These are phyloP conservation scores for Acmispon strigosus DNA, from an alignment of 306 rosid genomes.

Conservation along the genomic window DNA sequence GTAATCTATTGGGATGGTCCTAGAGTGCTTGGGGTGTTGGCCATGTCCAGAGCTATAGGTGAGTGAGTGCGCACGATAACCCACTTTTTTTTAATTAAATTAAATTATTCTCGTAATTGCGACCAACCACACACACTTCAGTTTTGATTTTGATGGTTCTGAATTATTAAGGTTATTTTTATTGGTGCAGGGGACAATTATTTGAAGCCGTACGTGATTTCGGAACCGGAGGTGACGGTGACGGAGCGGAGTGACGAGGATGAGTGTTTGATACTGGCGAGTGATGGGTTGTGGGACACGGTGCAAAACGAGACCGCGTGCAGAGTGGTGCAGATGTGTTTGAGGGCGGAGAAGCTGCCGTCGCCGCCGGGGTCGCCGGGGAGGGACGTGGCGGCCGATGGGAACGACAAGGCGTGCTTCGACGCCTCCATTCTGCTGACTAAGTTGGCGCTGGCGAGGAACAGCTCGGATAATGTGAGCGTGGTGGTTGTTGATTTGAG, in stretches of 20 bases:
- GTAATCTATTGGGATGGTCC: conserved; percentile 85
- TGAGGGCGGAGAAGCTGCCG: conserved; percentile 29
- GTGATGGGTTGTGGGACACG: conserved; percentile 87
- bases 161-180: not conserved
- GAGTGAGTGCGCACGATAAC: conserved; percentile 21
- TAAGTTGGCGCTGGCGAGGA: conserved; percentile 72
- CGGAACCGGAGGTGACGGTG: conserved; percentile 71
- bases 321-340: conserved; percentile 53
- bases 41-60: conserved; percentile 84
- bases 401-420: conserved; percentile 59
- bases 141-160: not conserved
- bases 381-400: conserved; percentile 17
- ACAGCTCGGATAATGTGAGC: conserved; percentile 67
- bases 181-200: conserved; percentile 44
- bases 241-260: conserved; percentile 58
- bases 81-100: not conserved
- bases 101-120: no score
- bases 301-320: conserved; percentile 69
- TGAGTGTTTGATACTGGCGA: conserved; percentile 66
- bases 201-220: conserved; percentile 67
- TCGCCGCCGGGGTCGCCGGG: conserved; percentile 21
- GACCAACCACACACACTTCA: no score
- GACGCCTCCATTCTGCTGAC: conserved; percentile 67
- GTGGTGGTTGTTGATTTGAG: conserved; percentile 76
- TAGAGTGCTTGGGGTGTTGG: conserved; percentile 77